Evolutionary conservation across 2,329 filamentous ascomycete species (phyloP).

Genomic region (Colletotrichum tropicale): DNA sequence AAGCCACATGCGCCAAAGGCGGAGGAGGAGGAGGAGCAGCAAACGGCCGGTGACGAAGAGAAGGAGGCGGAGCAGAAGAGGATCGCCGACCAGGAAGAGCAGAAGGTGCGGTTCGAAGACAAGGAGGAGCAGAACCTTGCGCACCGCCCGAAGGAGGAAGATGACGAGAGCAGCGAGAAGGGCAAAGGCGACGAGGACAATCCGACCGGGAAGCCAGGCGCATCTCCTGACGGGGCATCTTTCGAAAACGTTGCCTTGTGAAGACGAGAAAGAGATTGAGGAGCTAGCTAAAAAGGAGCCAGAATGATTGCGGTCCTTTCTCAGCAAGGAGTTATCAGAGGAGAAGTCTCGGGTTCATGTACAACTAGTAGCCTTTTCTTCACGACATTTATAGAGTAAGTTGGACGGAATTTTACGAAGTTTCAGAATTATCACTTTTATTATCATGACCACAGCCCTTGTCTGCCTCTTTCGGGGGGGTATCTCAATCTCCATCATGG

Average conservation of each 20-base stretch:
- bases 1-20: constrained; percentile 16
- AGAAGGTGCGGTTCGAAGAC: constrained; percentile 62
- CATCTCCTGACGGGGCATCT: constrained; percentile 60
- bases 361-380: constrained; percentile 8
- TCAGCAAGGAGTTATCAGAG: constrained; percentile 13
- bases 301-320: neutral
- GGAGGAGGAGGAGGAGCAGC: constrained; percentile 30
- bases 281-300: neutral
- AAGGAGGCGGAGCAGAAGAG: constrained; percentile 40
- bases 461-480: no score
- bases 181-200: constrained; percentile 36
- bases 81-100: constrained; percentile 48
- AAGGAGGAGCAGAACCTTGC: constrained; percentile 59
- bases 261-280: neutral
- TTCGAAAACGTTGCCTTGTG: constrained; percentile 69
- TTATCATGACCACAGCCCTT: no score
- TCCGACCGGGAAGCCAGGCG: constrained; percentile 42
- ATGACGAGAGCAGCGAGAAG: constrained; percentile 25
- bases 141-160: constrained; percentile 43
- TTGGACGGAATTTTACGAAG: neutral
- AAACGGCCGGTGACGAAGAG: constrained; percentile 31
- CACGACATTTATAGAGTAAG: constrained; percentile 2
- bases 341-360: constrained; percentile 7
- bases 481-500: constrained; percentile 40
- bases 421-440: neutral